These are phyloP conservation scores for Rhododendron henanense DNA, from an alignment of 148 eudicot species.

Conservation along the genomic window DNA sequence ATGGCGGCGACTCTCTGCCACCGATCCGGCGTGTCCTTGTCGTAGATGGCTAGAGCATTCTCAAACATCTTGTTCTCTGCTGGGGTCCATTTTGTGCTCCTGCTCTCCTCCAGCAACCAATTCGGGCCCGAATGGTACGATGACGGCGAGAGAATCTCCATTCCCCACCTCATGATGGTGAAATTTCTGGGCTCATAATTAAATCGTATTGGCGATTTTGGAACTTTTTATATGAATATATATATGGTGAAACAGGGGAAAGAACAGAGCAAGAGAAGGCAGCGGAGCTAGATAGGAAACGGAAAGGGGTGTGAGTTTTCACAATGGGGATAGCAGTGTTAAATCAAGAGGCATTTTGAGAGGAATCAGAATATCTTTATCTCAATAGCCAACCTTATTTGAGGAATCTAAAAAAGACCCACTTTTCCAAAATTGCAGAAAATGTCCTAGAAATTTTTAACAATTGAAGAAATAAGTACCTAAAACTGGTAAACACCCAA, in stretches of 20 bases:
- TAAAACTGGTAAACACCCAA: constrained; percentile 11
- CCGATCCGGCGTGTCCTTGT: constrained; percentile 80
- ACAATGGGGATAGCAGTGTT: constrained; percentile 35
- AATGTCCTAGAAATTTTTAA: constrained; percentile 3
- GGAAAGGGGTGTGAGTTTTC: constrained; percentile 43
- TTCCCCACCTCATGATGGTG: constrained; percentile 44
- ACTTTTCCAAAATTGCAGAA: constrained; percentile 30
- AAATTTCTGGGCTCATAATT: background rate
- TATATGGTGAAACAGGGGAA: constrained; percentile 8
- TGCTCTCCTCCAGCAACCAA: constrained; percentile 69
- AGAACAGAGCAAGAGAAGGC: constrained; percentile 19
- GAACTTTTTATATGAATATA: background rate
- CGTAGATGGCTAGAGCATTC: constrained; percentile 69
- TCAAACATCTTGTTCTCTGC: constrained; percentile 85
- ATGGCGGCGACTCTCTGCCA: constrained; percentile 75
- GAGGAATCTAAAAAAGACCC: constrained; percentile 68
- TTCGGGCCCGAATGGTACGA: constrained; percentile 52
- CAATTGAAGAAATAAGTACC: background rate
- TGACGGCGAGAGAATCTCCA: constrained; percentile 63
- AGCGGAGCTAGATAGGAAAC: constrained; percentile 28
- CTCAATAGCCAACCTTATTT: constrained; percentile 26
- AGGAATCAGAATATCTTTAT: constrained; percentile 65
- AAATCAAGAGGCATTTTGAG: constrained; percentile 40
- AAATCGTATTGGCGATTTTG: background rate
- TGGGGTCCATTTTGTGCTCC: constrained; percentile 62